phyloP scores from a whole-genome alignment of 1,284 basidiomycete species.

The Leucoagaricus sp. region DNA sequence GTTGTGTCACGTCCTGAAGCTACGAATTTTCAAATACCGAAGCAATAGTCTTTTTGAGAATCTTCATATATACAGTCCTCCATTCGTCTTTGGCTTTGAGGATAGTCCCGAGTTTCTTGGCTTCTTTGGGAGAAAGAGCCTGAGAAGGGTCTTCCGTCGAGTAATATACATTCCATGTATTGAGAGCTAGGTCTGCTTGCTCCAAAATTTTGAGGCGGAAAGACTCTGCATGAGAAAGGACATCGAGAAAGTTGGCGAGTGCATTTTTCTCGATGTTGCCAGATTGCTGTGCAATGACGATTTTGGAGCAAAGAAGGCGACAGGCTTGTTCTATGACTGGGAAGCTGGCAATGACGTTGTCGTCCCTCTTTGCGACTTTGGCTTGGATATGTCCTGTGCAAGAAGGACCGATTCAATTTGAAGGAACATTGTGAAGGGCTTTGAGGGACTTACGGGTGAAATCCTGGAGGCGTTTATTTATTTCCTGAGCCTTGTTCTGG shows the following conservation, averaged over 20 bases:
- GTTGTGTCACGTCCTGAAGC: no score
- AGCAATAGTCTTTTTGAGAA: constrained; percentile 5
- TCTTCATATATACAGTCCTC: constrained; percentile 11
- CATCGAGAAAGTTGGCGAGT: constrained; percentile 10
- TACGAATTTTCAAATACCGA: no score
- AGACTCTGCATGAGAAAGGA: constrained; percentile 1
- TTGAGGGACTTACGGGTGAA: constrained; percentile 5
- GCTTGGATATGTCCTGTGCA: constrained; percentile 3
- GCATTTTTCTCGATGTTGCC: neutral
- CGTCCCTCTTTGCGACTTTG: neutral
- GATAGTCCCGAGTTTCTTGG: neutral
- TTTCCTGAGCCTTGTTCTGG: no score
- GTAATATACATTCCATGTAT: constrained; percentile 5
- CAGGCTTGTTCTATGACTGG: neutral
- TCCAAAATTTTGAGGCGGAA: constrained; percentile 3
- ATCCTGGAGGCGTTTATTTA: neutral
- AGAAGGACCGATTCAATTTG: neutral
- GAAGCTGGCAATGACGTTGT: neutral
- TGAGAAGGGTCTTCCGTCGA: neutral
- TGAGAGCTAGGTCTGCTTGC: constrained; percentile 9
- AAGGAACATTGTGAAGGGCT: no score
- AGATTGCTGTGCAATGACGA: neutral
- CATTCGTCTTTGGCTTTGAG: neutral
- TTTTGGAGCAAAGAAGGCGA: constrained; percentile 2
- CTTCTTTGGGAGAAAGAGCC: constrained; percentile 5